Evolutionary conservation across 2,329 filamentous ascomycete genomes (phyloP).

Genomic region (Ophiostoma himal-ulmi): DNA sequence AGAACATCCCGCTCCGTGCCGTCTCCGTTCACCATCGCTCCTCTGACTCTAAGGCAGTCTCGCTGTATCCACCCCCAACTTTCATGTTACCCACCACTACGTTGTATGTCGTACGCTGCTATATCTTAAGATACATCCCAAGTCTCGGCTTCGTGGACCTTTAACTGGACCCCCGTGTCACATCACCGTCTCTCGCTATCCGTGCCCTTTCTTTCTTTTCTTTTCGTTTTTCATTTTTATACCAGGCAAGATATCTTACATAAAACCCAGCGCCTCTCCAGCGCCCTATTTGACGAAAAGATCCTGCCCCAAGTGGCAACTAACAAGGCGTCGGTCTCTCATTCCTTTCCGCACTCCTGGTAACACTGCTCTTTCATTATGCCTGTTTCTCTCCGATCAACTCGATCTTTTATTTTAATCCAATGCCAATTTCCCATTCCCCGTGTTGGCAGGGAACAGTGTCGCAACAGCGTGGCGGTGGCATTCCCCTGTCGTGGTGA

Average conservation of each 20-base stretch:
- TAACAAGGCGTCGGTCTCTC: background rate
- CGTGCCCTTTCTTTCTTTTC: background rate
- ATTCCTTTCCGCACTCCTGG: background rate
- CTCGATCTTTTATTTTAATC: too few relatives aligned
- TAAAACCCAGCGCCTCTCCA: background rate
- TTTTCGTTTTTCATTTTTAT: background rate
- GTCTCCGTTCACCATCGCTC: background rate
- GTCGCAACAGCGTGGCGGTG: background rate
- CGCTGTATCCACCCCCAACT: slow-evolving; percentile 11
- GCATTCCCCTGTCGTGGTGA: background rate
- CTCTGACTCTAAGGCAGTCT: background rate
- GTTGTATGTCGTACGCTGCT: background rate
- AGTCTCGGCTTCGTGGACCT: too few relatives aligned
- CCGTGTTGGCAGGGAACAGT: background rate
- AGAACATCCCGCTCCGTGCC: background rate
- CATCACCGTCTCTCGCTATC: slow-evolving; percentile 15
- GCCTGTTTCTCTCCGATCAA: too few relatives aligned
- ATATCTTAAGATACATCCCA: background rate
- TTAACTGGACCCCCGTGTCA: slow-evolving; percentile 11
- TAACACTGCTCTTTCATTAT: too few relatives aligned
- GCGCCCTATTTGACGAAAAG: too few relatives aligned
- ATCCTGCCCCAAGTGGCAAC: background rate
- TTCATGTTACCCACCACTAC: slow-evolving; percentile 8
- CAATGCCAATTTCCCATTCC: background rate
- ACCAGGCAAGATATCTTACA: background rate